These are phyloP conservation scores for Trichoderma gamsii DNA, from an alignment of 495 filamentous ascomycete genomes.

Conservation along the genomic window DNA sequence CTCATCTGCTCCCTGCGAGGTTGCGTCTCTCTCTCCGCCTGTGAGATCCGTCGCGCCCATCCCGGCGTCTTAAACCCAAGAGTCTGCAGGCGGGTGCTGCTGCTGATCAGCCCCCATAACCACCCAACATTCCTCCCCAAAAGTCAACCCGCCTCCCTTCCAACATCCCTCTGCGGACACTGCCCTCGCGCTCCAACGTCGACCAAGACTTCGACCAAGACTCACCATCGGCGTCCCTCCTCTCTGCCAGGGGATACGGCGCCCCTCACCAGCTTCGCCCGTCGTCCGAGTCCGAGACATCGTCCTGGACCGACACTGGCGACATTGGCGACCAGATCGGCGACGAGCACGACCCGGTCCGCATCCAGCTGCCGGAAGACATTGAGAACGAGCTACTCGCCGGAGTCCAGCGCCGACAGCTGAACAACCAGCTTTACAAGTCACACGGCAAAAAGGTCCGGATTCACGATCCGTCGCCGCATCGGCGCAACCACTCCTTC, in stretches of 20 bases:
- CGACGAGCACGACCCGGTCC: conserved; percentile 72
- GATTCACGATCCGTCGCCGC: conserved; percentile 31
- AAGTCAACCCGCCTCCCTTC: conserved; percentile 48
- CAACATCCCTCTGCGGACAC: conserved; percentile 57
- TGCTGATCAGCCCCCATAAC: conserved; percentile 51
- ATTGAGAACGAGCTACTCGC: conserved; percentile 53
- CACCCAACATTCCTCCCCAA: conserved; percentile 52
- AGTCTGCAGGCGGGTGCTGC: conserved; percentile 48
- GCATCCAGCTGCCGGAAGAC: conserved; percentile 55
- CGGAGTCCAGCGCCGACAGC: conserved; percentile 32
- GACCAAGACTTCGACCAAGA: conserved; percentile 20
- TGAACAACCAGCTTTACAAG: conserved; percentile 19
- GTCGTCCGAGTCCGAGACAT: conserved; percentile 58
- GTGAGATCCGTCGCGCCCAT: neutral
- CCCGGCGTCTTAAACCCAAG: neutral
- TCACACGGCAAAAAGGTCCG: conserved; percentile 39
- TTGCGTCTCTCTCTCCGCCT: neutral
- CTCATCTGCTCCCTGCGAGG: neutral
- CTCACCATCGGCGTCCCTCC: conserved; percentile 36
- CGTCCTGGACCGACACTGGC: conserved; percentile 89
- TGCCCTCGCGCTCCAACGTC: conserved; percentile 36
- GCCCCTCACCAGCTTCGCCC: conserved; percentile 37
- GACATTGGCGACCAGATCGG: conserved; percentile 87
- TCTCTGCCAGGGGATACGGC: conserved; percentile 27
- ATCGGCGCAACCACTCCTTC: conserved; percentile 21